Evolutionary conservation across 345 rosid species (phyloP).

Genomic region (Clausena lansium): DNA sequence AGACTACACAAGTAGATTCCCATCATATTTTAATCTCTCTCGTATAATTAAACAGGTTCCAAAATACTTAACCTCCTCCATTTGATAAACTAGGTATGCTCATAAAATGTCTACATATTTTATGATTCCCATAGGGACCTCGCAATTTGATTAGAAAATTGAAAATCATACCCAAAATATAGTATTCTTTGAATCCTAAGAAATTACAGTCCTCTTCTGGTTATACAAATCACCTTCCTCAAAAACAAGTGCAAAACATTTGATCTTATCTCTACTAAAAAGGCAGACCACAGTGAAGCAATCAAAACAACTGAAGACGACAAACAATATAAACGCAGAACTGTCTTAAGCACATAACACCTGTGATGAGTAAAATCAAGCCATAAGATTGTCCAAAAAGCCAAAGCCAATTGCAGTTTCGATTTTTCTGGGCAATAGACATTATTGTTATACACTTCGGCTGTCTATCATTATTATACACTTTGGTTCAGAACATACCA

Average conservation of each 20-base stretch:
- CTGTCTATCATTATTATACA: background rate
- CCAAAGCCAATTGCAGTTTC: background rate
- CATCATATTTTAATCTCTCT: background rate
- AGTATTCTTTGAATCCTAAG: background rate
- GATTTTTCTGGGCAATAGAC: background rate
- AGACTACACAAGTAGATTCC: background rate
- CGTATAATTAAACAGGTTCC: background rate
- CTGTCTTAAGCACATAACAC: background rate
- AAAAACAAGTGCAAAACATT: background rate
- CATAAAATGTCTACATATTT: background rate
- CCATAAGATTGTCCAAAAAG: background rate
- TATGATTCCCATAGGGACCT: background rate
- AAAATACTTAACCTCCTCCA: background rate
- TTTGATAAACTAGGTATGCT: background rate
- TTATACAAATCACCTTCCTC: background rate
- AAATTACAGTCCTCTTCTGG: background rate
- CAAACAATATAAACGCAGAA: background rate
- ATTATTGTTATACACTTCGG: background rate
- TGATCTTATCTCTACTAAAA: background rate
- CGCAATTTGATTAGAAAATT: background rate
- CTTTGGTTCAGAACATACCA: slow-evolving; percentile 42
- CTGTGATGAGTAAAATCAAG: background rate
- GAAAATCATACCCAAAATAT: background rate
- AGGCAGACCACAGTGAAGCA: background rate
- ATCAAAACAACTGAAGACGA: background rate